Evolutionary conservation across 805 yeast genomes (phyloP).

Genomic region (Danielia oregonensis): DNA sequence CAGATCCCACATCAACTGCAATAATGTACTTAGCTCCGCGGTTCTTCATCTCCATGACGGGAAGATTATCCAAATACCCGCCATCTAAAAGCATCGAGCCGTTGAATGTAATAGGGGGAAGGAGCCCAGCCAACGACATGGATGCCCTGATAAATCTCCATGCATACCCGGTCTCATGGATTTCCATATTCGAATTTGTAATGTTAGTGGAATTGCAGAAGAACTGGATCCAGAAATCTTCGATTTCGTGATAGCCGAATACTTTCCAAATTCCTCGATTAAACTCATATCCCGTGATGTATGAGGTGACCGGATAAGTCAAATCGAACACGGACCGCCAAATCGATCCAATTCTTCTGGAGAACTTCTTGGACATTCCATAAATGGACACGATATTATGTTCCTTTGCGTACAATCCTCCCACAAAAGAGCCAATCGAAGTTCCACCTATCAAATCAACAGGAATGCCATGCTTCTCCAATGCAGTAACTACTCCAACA

Average conservation of each 20-base stretch:
- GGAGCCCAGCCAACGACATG: constrained; percentile 90
- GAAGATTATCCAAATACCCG: constrained; percentile 90
- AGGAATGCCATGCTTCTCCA: constrained; percentile 91
- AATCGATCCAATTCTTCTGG: constrained; percentile 72
- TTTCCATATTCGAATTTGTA: constrained; percentile 92
- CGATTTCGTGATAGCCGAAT: constrained; percentile 87
- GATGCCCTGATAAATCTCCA: constrained; percentile 96
- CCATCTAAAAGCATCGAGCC: constrained; percentile 96
- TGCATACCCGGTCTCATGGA: constrained; percentile 87
- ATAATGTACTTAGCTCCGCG: constrained; percentile 83
- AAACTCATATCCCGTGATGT: constrained; percentile 96
- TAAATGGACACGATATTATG: constrained; percentile 87
- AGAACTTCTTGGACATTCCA: constrained; percentile 84
- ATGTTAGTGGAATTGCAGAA: constrained; percentile 92
- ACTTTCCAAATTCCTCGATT: constrained; percentile 97
- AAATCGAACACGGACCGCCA: constrained; percentile 85
- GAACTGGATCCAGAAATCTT: constrained; percentile 91
- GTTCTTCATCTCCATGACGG: constrained; percentile 87
- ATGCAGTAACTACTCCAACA: constrained; percentile 83
- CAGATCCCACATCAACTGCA: constrained; percentile 95
- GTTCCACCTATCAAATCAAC: constrained; percentile 95
- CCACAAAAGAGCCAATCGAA: constrained; percentile 92
- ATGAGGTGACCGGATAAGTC: constrained; percentile 91
- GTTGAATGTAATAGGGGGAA: constrained; percentile 84
- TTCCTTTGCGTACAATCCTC: constrained; percentile 91